These are phyloP conservation scores for Camelina hispida DNA, from an alignment of 345 rosid genomes.

Conservation along the genomic window DNA sequence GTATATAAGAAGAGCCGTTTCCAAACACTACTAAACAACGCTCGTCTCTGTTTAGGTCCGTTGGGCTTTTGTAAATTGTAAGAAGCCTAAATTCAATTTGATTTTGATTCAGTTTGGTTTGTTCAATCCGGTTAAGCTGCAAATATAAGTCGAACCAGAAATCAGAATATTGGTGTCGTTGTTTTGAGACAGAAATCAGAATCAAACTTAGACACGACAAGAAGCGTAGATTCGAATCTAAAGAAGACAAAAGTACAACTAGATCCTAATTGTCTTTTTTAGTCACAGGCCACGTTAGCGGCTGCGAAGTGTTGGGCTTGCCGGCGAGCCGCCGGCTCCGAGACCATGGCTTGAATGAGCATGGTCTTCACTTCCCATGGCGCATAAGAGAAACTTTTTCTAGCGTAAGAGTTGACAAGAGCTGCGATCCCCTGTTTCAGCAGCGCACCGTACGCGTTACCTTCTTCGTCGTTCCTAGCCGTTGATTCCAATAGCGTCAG, in stretches of 20 bases:
- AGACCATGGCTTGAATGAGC: constrained; percentile 66
- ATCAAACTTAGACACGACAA: constrained; percentile 21
- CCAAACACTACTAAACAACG: not conserved
- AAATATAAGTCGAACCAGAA: not conserved
- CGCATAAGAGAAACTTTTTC: constrained; percentile 57
- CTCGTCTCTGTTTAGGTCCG: not conserved
- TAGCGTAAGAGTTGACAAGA: constrained; percentile 77
- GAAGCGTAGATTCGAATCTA: constrained; percentile 8
- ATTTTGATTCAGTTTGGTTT: no score
- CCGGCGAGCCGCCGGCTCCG: constrained; percentile 63
- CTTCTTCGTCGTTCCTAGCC: constrained; percentile 57
- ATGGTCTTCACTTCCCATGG: constrained; percentile 91
- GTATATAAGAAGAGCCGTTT: no score
- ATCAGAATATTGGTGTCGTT: not conserved
- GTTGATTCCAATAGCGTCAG: constrained; percentile 72
- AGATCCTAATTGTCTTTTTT: not conserved
- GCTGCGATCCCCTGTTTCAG: constrained; percentile 81
- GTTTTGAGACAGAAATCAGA: not conserved
- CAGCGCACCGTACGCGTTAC: constrained; percentile 58
- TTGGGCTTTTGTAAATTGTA: no score
- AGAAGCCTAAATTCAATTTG: no score
- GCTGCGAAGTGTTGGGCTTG: constrained; percentile 57
- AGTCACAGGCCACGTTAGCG: constrained; percentile 77
- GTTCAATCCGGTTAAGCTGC: no score
- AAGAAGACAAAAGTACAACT: constrained; percentile 25